phyloP scores from a whole-genome alignment of 306 rosid genomes.

The Gleditsia sinensis region DNA sequence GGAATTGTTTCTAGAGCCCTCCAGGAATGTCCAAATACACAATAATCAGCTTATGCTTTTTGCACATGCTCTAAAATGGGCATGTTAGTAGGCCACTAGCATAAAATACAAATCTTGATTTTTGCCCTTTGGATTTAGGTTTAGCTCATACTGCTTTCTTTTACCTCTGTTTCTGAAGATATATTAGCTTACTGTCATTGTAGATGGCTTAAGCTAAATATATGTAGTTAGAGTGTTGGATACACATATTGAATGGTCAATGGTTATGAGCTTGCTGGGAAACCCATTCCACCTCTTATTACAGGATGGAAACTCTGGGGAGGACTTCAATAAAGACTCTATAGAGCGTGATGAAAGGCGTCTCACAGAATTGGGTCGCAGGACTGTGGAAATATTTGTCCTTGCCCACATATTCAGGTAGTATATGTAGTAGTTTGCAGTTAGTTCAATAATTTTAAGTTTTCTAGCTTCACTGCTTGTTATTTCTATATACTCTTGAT shows the following conservation, averaged over 20 bases:
- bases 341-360: constrained; percentile 96
- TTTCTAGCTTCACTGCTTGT: constrained; percentile 18
- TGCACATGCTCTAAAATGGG: background rate
- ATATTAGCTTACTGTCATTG: background rate
- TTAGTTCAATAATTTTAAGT: constrained; percentile 6
- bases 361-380: constrained; percentile 94
- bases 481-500: constrained; percentile 3
- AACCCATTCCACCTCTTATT: constrained; percentile 17
- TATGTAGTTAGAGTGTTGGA: background rate
- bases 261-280: constrained; percentile 10
- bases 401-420: constrained; percentile 97
- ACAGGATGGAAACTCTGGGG: constrained; percentile 93
- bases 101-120: background rate
- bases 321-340: constrained; percentile 93
- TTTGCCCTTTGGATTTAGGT: background rate
- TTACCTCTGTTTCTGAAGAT: background rate
- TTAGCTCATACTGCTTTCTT: background rate
- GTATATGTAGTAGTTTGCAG: background rate
- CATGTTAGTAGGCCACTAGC: background rate
- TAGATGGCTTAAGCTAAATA: background rate
- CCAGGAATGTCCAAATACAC: background rate
- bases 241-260: background rate
- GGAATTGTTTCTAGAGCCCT: background rate
- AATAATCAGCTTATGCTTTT: background rate
- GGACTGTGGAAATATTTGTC: constrained; percentile 98